These are phyloP conservation scores for Thermochaetoides dissita DNA, from an alignment of 2,329 filamentous ascomycete species.

Conservation along the genomic window DNA sequence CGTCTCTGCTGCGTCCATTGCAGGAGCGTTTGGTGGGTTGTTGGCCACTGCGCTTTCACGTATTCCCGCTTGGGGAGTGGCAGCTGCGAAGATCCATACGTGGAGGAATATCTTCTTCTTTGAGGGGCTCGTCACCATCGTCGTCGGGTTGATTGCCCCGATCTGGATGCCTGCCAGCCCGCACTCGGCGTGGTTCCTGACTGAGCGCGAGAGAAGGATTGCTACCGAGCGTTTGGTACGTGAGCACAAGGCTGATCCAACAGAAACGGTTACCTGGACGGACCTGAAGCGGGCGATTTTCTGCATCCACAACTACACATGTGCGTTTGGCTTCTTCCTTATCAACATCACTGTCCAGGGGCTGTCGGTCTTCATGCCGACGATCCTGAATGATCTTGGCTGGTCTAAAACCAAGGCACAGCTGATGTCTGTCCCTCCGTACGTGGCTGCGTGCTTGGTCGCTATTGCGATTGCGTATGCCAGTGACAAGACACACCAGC, in stretches of 20 bases:
- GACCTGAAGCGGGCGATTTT: constrained; percentile 37
- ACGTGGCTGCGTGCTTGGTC: constrained; percentile 26
- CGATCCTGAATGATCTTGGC: constrained; percentile 29
- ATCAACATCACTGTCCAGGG: constrained; percentile 48
- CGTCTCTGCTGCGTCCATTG: constrained; percentile 38
- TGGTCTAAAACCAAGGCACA: constrained; percentile 27
- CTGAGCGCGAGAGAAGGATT: constrained; percentile 37
- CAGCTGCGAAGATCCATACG: constrained; percentile 28
- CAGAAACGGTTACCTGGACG: constrained; percentile 32
- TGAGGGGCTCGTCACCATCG: constrained; percentile 40
- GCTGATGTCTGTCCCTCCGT: constrained; percentile 31
- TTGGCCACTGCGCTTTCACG: constrained; percentile 36
- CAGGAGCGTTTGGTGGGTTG: constrained; percentile 44
- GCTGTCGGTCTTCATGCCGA: constrained; percentile 34
- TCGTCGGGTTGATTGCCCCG: constrained; percentile 33
- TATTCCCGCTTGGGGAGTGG: constrained; percentile 38
- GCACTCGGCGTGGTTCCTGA: constrained; percentile 34
- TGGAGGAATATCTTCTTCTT: constrained; percentile 53
- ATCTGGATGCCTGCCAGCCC: constrained; percentile 38
- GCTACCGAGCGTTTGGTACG: constrained; percentile 35
- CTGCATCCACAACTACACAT: constrained; percentile 46
- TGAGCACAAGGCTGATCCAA: constrained; percentile 31
- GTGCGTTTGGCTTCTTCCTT: constrained; percentile 42
- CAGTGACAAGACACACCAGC: constrained; percentile 28
- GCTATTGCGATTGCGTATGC: constrained; percentile 26